Percentiles rank a stretch among this genome's conserved stretches.
Conservation (phyloP, 495 filamentous ascomycete species). For the Letharia columbiana region DNA sequence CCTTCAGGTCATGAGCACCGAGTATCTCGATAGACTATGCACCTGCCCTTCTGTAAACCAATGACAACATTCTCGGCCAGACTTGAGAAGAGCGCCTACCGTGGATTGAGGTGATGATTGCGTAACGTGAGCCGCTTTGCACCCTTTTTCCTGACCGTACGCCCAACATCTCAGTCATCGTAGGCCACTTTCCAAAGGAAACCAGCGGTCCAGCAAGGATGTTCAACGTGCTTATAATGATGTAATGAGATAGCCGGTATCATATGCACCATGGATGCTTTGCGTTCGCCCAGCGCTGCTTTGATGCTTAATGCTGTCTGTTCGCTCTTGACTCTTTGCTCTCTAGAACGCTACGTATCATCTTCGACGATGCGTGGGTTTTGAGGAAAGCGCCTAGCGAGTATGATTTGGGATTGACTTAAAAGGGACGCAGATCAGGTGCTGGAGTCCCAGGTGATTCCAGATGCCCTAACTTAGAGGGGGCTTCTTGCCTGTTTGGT, state of each 20-base stretch:
- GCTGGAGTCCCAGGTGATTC: neutral
- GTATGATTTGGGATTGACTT: neutral
- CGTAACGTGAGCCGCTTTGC: neutral
- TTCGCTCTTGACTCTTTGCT: neutral
- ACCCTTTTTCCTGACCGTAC: neutral
- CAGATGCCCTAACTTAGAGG: neutral
- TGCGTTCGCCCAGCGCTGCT: neutral
- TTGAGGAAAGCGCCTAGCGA: neutral
- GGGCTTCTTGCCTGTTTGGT: neutral
- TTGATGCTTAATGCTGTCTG: neutral
- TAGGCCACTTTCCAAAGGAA: neutral
- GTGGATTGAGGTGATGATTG: neutral
- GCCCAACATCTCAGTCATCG: neutral
- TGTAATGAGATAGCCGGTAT: neutral
- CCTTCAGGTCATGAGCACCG: neutral
- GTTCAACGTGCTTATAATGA: neutral
- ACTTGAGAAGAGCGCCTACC: neutral
- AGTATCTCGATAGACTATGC: neutral
- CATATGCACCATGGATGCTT: neutral
- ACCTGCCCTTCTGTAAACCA: neutral
- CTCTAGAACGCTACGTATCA: neutral
- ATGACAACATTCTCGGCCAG: neutral
- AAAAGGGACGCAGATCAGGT: neutral
- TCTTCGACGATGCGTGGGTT: neutral
- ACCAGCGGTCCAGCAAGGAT: neutral